Evolutionary conservation across 2,329 filamentous ascomycete species (phyloP).

Genomic region (Dothiorella sarmentorum): DNA sequence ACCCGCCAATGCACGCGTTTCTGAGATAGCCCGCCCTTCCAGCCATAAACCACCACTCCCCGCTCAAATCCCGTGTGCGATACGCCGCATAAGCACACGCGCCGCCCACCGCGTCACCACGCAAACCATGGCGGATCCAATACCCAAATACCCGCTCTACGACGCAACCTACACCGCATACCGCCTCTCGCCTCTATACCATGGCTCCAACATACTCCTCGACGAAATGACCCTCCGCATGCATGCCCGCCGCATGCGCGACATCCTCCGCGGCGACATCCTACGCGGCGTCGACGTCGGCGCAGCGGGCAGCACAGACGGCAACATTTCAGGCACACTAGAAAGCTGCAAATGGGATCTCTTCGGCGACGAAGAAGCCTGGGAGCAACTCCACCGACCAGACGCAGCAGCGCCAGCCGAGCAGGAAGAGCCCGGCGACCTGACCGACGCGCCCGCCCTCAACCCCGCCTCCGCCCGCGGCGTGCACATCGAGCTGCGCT

Average conservation of each 20-base stretch:
- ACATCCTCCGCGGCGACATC: slow-evolving; percentile 49
- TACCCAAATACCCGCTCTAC: slow-evolving; percentile 45
- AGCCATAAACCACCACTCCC: not conserved
- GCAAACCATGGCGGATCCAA: slow-evolving; percentile 29
- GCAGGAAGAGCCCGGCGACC: slow-evolving; percentile 30
- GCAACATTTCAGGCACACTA: slow-evolving; percentile 46
- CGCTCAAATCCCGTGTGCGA: not conserved
- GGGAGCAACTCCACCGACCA: slow-evolving; percentile 36
- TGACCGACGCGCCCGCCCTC: slow-evolving; percentile 17
- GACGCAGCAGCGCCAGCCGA: slow-evolving; percentile 28
- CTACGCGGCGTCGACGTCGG: slow-evolving; percentile 46
- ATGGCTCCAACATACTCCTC: slow-evolving; percentile 39
- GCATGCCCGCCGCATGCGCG: slow-evolving; percentile 48
- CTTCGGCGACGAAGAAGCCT: slow-evolving; percentile 40
- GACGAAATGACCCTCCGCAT: slow-evolving; percentile 38
- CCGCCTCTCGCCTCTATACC: slow-evolving; percentile 53
- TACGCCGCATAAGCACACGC: too few species aligned
- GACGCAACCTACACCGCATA: slow-evolving; percentile 54
- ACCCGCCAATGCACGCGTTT: too few species aligned
- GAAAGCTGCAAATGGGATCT: slow-evolving; percentile 46
- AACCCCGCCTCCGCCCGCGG: slow-evolving; percentile 37
- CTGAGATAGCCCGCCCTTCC: too few species aligned
- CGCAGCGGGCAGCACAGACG: slow-evolving; percentile 36
- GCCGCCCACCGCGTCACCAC: not conserved
- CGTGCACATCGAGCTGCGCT: slow-evolving; percentile 48